Base-by-base conservation (phyloP, 805 yeast genomes). In the Yamadazyma phyllophila region DNA sequence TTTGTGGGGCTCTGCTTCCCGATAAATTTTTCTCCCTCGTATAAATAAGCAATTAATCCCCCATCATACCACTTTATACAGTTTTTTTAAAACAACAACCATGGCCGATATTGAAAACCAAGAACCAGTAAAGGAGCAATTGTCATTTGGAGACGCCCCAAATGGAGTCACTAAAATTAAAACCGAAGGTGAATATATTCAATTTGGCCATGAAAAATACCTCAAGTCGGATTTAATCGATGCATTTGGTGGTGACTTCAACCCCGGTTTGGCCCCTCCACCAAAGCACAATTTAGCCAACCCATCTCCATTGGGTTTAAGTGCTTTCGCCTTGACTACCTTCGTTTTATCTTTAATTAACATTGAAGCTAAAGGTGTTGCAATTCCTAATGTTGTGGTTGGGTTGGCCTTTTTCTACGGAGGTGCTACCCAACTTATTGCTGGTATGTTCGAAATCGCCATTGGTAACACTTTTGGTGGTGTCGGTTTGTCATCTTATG, bases 241-340 rank as follows among this genome's bases (percentile, higher is more conserved):
- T 20, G 92, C 92, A 2, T 85, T 85, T 52, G 96, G 96, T 63
- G 96, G 96, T 82, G 75, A 85, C 14, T 68, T 86, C 60, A 82
- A 82, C 53, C 88, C 94, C 17, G 92, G 76, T 46, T 64, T 68
- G 52, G 53, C 71, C 14, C 76, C 76, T 20, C 71, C 76, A 12
- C 73, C 74, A 16, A 65, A 67, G 46, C 60, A 66, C 50, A 51
- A 64, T 49, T 60, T 67, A 67, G 91, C 84, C 47, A 85, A 85
- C 56, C 91, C 92, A 20, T 86, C 85, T 39, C 91, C 91, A 16
- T 67, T 85, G 50, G 92, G 91, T 12, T 67, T 85, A 47, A 77
- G 82, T 26, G 87, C 85, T 20, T 85, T 85, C 64, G 87, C 88
- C 12, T 66, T 81, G 53, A 80, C 86, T 16, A 80, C 85, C 36